These are phyloP conservation scores for Strigomonas oncopelti DNA, from an alignment of 208 protist genomes.

Conservation along the genomic window DNA sequence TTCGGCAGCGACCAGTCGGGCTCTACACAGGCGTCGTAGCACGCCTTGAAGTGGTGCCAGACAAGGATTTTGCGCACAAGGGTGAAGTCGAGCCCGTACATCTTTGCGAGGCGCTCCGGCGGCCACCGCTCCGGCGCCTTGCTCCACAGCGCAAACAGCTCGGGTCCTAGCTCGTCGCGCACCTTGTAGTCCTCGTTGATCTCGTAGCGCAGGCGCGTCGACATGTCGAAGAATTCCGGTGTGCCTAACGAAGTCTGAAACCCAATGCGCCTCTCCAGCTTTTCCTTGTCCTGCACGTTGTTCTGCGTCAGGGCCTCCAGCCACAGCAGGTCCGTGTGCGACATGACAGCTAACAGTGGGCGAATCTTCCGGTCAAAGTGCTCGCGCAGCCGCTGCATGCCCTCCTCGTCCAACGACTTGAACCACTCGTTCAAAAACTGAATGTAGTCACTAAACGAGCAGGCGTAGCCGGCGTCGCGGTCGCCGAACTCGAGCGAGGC, in stretches of 20 bases:
- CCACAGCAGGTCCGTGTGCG: slow-evolving; percentile 88
- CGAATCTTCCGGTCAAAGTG: slow-evolving; percentile 91
- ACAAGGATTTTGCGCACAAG: slow-evolving; percentile 89
- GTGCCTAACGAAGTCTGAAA: slow-evolving; percentile 90
- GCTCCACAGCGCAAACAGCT: slow-evolving; percentile 91
- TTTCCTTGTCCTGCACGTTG: slow-evolving; percentile 80
- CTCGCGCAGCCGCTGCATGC: slow-evolving; percentile 86
- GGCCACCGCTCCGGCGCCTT: slow-evolving; percentile 92
- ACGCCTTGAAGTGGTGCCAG: slow-evolving; percentile 93
- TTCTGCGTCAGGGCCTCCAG: slow-evolving; percentile 90
- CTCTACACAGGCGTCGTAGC: slow-evolving; percentile 91
- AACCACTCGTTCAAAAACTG: slow-evolving; percentile 94
- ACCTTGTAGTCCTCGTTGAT: slow-evolving; percentile 94
- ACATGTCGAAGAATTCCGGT: slow-evolving; percentile 93
- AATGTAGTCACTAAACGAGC: slow-evolving; percentile 91
- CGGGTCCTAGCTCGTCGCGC: slow-evolving; percentile 89
- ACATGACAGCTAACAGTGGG: slow-evolving; percentile 89
- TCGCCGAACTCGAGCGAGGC: slow-evolving; percentile 90
- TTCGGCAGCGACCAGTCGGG: slow-evolving; percentile 92
- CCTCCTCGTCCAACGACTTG: slow-evolving; percentile 89
- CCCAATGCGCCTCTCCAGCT: slow-evolving; percentile 82
- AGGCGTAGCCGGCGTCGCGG: slow-evolving; percentile 80
- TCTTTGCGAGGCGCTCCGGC: slow-evolving; percentile 89
- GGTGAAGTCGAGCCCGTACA: slow-evolving; percentile 93
- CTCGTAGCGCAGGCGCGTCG: slow-evolving; percentile 86